Conservation (phyloP, 306 rosid species). For the Prunus campanulata region DNA sequence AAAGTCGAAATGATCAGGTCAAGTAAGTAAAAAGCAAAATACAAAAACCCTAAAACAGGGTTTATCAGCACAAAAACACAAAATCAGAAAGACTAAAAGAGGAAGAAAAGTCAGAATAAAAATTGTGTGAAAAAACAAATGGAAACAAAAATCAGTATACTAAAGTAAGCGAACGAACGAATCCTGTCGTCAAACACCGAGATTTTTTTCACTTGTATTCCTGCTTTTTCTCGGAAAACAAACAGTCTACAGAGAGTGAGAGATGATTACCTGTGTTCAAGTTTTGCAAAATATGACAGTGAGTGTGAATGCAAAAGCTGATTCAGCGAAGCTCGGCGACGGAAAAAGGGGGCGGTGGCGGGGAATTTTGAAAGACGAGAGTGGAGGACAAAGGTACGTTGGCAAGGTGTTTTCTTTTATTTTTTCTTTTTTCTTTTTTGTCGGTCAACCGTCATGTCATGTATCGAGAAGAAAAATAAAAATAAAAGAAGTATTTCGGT, state of each 20-base stretch:
- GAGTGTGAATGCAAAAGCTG: background rate
- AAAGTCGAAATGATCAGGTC: background rate
- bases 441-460: too few relatives aligned
- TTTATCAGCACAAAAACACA: slow-evolving; percentile 11
- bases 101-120: background rate
- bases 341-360: slow-evolving; percentile 27
- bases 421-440: too few relatives aligned
- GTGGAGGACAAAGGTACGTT: background rate
- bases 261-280: background rate
- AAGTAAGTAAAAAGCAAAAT: background rate
- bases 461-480: too few relatives aligned
- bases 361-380: slow-evolving; percentile 33
- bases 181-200: background rate
- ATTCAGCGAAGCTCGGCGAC: background rate
- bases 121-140: background rate
- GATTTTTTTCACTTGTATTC: background rate
- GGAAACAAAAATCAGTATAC: background rate
- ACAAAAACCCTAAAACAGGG: slow-evolving; percentile 13
- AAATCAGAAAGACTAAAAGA: background rate
- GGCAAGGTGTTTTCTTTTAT: background rate
- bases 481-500: background rate
- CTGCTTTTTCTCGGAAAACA: background rate
- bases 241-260: slow-evolving; percentile 1
- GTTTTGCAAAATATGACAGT: background rate
- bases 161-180: background rate